Evolutionary conservation across 129 eudicot genomes (phyloP), one percentile per base, ranked within the genome.

Genomic region (Lonicera japonica): DNA sequence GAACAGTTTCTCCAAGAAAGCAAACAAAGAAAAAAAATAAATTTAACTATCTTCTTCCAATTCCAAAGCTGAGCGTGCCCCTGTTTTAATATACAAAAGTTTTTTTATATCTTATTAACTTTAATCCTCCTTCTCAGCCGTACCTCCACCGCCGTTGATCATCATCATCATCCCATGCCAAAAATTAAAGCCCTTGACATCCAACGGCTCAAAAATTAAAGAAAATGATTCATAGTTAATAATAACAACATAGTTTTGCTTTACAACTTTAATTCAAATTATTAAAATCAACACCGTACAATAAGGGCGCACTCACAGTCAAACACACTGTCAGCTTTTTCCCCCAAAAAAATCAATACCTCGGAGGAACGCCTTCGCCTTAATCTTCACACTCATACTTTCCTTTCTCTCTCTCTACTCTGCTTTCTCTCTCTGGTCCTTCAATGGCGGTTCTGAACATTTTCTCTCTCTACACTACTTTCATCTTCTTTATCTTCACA

Each of bases 341-440:
- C 36, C 36, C 75, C 78, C 72, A 39, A 80, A 76, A 76, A 66
- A 61, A 70, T n/a, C n/a, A n/a, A 70, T 75, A 61, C 70, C 82
- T 71, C 70, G 63, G 56, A 68, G 78, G 67, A 54, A 63, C 69
- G 8, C 25, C 52, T n/a, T 50, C 56, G 34, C n/a, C n/a, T n/a
- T n/a, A n/a, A n/a, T n/a, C n/a, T n/a, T 22, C 67, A 15, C 63
- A 5, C 63, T n/a, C 45, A 20, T 12, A 10, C 45, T 34, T 24
- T 25, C 43, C n/a, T 15, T 52, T 54, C 34, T 59, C 65, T 46
- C 53, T 43, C 50, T 34, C 60, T 40, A 23, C 66, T 62, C 58
- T 68, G 24, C 21, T 50, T 50, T 54, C 52, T 56, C 47, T 55
- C 61, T 29, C 36, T 51, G 19, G 47, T 12, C 58, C 68, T 18